Evolutionary conservation across 768 basidiomycete genomes (phyloP).

Genomic region (Tylopilus vinaceipallidus): DNA sequence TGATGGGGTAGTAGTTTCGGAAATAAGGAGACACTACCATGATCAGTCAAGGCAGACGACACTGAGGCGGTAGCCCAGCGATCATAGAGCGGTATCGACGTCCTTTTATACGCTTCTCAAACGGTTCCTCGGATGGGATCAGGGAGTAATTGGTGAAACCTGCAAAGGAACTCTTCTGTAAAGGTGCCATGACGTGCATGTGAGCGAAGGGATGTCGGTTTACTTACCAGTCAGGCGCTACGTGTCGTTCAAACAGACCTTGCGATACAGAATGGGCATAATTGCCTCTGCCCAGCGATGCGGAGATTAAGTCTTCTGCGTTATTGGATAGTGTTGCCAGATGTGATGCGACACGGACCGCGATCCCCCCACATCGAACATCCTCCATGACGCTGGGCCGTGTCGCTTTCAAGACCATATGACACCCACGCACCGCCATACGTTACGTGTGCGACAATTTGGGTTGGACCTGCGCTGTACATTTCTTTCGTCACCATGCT

Average conservation of each 20-base stretch:
- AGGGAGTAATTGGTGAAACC: not conserved
- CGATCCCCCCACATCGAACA: too few species aligned
- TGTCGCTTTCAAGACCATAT: too few species aligned
- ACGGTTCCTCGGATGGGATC: not conserved
- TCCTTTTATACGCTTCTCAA: constrained; percentile 8
- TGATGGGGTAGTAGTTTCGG: constrained; percentile 20
- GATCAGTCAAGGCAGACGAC: not conserved
- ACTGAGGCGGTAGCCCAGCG: not conserved
- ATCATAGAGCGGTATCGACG: not conserved
- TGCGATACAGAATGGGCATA: not conserved
- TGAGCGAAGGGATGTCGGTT: not conserved
- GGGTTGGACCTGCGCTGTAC: too few species aligned
- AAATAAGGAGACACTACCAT: not conserved
- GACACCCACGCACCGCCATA: too few species aligned
- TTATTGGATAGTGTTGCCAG: not conserved
- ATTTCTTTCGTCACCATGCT: too few species aligned
- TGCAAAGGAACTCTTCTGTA: not conserved
- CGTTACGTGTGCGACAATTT: too few species aligned
- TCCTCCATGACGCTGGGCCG: too few species aligned
- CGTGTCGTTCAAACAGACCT: not conserved
- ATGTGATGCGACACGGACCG: too few species aligned
- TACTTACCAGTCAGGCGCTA: not conserved
- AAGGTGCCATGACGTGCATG: not conserved
- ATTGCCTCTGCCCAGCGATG: not conserved
- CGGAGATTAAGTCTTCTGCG: not conserved